Evolutionary conservation across 2,329 filamentous ascomycete species (phyloP), one percentile per base, ranked within the genome.

Genomic region (Nigrospora oryzae): DNA sequence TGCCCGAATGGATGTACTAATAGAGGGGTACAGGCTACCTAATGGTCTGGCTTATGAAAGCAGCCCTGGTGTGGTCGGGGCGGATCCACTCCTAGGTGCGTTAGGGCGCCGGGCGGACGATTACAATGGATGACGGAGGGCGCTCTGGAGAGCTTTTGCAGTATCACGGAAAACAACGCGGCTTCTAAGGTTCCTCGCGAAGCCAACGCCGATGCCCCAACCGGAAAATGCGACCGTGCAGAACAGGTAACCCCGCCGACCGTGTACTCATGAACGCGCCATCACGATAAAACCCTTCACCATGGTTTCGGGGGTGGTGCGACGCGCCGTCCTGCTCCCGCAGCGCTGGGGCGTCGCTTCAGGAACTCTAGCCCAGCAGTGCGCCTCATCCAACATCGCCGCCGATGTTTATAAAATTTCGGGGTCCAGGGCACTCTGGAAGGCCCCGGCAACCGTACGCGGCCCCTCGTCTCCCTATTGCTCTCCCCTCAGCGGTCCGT

Each of bases 271-370:
- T 53, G 51, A 55, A 40, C 51, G 53, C 49, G 44, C 53, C 34
- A 45, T 50, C 36, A 45, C 46, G 46, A 49, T 54, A 54, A 52
- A 47, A 43, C 46, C 43, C 46, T 48, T 49, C 57, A 67, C 55
- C 53, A 75, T 75, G 72, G 67, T 66, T 61, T 66, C 69, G 64
- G 70, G 68, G 62, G 65, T 66, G 58, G 64, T 71, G 56, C 71
- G 70, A 55, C 69, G 68, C 57, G 64, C 65, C 51, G 54, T 57
- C 63, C 64, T 74, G 65, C 65, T 72, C 63, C 70, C 71, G 50
- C 67, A 65, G 56, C 63, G 68, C 59, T 63, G 62, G 53, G 61
- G 23, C 23, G 23, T 28, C 23, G 23, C 23, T 7, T 28, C 23
- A 7, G 40, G 63, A 51, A 55, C 56, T 58, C 57, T 61, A 44